A percentile compares a stretch with the other conserved stretches of the same genome.
Conservation (phyloP, 441 rosid genomes). For the Adansonia rubrostipa region DNA sequence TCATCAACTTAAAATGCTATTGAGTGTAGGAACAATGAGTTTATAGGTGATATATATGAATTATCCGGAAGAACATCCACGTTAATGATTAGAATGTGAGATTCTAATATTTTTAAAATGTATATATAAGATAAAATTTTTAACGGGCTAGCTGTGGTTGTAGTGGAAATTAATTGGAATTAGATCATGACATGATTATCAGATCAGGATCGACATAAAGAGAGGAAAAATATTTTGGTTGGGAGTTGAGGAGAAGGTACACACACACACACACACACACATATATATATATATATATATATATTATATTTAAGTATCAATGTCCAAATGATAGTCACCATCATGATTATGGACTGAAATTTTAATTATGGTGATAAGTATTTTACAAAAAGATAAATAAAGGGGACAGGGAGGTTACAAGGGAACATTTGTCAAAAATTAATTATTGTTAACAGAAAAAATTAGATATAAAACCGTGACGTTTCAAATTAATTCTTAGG, state of each 20-base stretch:
- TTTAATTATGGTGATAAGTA: neutral
- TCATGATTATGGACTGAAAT: neutral
- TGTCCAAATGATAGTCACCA: conserved; percentile 5
- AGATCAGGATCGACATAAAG: neutral
- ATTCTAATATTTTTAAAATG: too few relatives aligned
- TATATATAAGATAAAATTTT: too few relatives aligned
- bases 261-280: neutral
- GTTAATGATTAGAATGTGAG: too few relatives aligned
- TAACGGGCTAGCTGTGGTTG: too few relatives aligned
- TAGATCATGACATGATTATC: conserved; percentile 2
- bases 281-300: neutral
- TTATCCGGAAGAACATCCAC: too few relatives aligned
- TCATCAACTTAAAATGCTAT: too few relatives aligned
- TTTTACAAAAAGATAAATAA: neutral
- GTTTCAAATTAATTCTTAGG: too few relatives aligned
- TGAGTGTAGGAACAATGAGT: too few relatives aligned
- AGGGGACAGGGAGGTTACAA: neutral
- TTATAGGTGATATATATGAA: too few relatives aligned
- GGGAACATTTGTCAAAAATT: neutral
- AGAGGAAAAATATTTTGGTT: neutral
- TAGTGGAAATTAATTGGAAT: neutral
- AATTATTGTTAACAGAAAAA: neutral
- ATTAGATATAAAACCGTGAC: too few relatives aligned
- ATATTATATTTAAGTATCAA: neutral
- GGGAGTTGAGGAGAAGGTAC: too few relatives aligned